Percentiles rank a stretch among this genome's conserved stretches.
Conservation (phyloP, 1,284 basidiomycete species). For the Papiliotrema laurentii region DNA sequence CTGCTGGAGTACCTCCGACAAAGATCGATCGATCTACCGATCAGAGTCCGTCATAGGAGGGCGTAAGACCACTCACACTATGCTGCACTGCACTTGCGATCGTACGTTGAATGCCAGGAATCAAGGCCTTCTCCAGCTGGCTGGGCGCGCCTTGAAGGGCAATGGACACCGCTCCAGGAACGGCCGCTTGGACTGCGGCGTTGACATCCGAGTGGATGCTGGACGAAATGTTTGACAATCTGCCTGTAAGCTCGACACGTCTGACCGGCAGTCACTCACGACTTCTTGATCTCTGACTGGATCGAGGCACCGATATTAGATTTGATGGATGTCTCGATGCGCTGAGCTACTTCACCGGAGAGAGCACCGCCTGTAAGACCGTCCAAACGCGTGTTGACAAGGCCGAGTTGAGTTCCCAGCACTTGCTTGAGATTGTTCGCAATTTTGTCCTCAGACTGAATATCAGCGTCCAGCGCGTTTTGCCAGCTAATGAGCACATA, state of each 20-base stretch:
- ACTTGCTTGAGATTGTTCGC: conserved; percentile 22
- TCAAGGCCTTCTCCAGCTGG: conserved; percentile 24
- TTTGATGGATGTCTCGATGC: conserved; percentile 25
- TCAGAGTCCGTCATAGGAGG: background rate
- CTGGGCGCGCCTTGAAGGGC: conserved; percentile 20
- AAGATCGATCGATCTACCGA: conserved; percentile 20
- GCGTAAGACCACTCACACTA: conserved; percentile 10
- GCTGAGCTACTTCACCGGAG: conserved; percentile 13
- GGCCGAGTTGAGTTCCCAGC: conserved; percentile 12
- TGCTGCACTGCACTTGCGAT: conserved; percentile 22
- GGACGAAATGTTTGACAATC: background rate
- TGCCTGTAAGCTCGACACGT: too few species aligned
- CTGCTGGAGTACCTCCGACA: conserved; percentile 22
- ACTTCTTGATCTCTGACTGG: conserved; percentile 20
- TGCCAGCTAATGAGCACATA: too few species aligned
- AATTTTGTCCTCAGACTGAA: conserved; percentile 30
- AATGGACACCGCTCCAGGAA: conserved; percentile 16
- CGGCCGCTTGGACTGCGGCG: background rate
- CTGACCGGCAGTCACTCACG: conserved; percentile 10
- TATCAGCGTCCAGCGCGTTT: conserved; percentile 5
- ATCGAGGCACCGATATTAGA: conserved; percentile 16
- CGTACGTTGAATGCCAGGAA: conserved; percentile 21
- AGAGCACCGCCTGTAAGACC: conserved; percentile 10
- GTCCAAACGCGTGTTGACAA: conserved; percentile 14
- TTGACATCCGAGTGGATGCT: background rate